A percentile compares a stretch with the other conserved stretches of the same genome.
Conservation (phyloP, 1,284 basidiomycete genomes). For the Tilletiopsis washingtonensis region DNA sequence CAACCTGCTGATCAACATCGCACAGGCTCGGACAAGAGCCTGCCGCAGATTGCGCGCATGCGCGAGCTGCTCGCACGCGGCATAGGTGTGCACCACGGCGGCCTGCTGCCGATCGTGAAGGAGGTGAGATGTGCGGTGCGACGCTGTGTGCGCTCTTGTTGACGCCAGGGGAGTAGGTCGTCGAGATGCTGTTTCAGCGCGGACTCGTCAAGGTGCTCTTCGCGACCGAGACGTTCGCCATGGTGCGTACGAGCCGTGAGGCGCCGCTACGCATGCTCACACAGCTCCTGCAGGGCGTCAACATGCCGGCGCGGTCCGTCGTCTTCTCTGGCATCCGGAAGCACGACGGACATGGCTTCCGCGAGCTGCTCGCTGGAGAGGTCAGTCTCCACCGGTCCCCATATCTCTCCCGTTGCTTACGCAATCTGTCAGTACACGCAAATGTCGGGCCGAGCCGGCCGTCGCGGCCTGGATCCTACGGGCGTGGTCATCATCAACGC, state of each 20-base stretch:
- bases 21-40: slow-evolving; percentile 69
- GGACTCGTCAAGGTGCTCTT: slow-evolving; percentile 95
- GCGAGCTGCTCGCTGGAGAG: slow-evolving; percentile 57
- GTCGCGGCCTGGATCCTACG: slow-evolving; percentile 87
- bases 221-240: slow-evolving; percentile 98
- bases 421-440: too few species aligned
- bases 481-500: slow-evolving; percentile 83
- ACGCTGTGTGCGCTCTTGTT: too few species aligned
- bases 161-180: slow-evolving; percentile 48
- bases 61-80: slow-evolving; percentile 81
- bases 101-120: slow-evolving; percentile 91
- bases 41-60: slow-evolving; percentile 94
- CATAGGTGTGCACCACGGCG: slow-evolving; percentile 96
- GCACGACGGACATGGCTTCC: slow-evolving; percentile 87
- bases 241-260: slow-evolving; percentile 54
- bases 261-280: neutral
- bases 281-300: slow-evolving; percentile 55
- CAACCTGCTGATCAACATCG: neutral
- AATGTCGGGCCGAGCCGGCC: slow-evolving; percentile 96
- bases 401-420: slow-evolving; percentile 68
- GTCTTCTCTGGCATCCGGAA: slow-evolving; percentile 94
- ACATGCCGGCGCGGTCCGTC: slow-evolving; percentile 97
- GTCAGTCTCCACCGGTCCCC: too few species aligned
- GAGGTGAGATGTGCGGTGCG: slow-evolving; percentile 67
- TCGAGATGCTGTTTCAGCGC: slow-evolving; percentile 90